Evolutionary conservation across 2,329 filamentous ascomycete genomes (phyloP).

Genomic region (Exophiala sp.): DNA sequence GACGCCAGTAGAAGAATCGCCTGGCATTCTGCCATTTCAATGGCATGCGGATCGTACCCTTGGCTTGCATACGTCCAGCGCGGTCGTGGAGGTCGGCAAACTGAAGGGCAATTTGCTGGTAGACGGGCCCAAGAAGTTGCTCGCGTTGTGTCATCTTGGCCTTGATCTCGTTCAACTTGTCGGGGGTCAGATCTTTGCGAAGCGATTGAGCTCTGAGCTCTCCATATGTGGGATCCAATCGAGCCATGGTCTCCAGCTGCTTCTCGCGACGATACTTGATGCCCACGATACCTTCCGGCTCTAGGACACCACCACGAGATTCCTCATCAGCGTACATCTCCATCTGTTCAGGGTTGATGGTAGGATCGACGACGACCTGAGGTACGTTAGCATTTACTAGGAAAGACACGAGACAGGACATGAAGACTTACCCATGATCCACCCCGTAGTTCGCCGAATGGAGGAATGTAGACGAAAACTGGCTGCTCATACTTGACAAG

Average conservation of each 20-base stretch:
- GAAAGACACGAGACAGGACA: conserved; percentile 1
- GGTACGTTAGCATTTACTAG: conserved; percentile 33
- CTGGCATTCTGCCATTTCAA: conserved; percentile 84
- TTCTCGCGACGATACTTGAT: conserved; percentile 99
- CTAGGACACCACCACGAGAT: conserved; percentile 89
- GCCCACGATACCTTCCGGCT: conserved; percentile 95
- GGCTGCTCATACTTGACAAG: conserved; percentile 98
- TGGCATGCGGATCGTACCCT: conserved; percentile 79
- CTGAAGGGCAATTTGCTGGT: conserved; percentile 90
- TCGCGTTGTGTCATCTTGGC: conserved; percentile 77
- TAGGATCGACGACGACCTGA: conserved; percentile 89
- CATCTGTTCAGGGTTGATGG: conserved; percentile 94
- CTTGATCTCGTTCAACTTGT: conserved; percentile 74
- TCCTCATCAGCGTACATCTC: conserved; percentile 99
- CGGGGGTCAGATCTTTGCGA: conserved; percentile 61
- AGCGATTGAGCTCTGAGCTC: conserved; percentile 73
- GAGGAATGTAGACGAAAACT: conserved; percentile 98
- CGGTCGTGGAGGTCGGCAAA: conserved; percentile 97
- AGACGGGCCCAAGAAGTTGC: conserved; percentile 83
- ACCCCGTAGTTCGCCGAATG: conserved; percentile 92
- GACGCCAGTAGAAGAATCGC: conserved; percentile 99
- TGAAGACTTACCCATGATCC: conserved; percentile 72
- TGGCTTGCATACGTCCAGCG: conserved; percentile 95
- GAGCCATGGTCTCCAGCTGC: conserved; percentile 95
- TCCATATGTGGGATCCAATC: conserved; percentile 77